A percentile compares a stretch with the other conserved stretches of the same genome.
Evolutionary conservation across 106 monocot genomes (phyloP).

Genomic region (Posidonia australis): DNA sequence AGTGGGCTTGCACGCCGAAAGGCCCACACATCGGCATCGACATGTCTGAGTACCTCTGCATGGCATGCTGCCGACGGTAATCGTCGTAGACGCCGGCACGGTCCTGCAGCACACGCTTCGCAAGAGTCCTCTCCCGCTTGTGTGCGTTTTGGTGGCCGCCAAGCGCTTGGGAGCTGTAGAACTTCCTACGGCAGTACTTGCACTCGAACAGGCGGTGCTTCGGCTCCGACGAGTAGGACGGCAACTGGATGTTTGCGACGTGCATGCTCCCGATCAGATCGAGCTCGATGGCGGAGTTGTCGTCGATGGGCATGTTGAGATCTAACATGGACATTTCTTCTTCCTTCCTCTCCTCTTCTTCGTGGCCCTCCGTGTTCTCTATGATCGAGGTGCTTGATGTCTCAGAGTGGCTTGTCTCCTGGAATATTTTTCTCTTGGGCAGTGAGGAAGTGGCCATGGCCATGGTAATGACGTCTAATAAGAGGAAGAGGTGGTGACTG

Average conservation of each 20-base stretch:
- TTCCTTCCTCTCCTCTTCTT: not conserved
- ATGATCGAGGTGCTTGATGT: not conserved
- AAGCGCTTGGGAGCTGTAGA: conserved; percentile 18
- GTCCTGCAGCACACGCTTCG: not conserved
- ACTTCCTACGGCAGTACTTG: conserved; percentile 21
- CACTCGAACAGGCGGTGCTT: conserved; percentile 8
- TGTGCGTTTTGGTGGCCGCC: conserved; percentile 23
- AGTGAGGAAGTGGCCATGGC: too few species aligned
- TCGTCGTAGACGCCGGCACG: not conserved
- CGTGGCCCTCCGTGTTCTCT: not conserved
- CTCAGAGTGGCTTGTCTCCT: not conserved
- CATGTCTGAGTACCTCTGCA: not conserved
- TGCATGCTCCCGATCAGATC: not conserved
- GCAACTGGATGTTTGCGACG: not conserved
- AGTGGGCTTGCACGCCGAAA: conserved; percentile 8
- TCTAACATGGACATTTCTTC: not conserved
- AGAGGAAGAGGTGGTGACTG: too few species aligned
- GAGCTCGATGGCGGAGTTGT: not conserved
- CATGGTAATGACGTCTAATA: too few species aligned
- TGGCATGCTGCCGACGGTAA: not conserved
- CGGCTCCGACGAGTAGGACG: too few species aligned
- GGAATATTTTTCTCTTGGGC: too few species aligned
- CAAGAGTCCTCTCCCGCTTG: conserved; percentile 12
- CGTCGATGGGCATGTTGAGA: not conserved
- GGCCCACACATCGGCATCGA: not conserved